These are phyloP conservation scores for Fusarium paranaense DNA, from an alignment of 2,329 filamentous ascomycete genomes.

Conservation along the genomic window DNA sequence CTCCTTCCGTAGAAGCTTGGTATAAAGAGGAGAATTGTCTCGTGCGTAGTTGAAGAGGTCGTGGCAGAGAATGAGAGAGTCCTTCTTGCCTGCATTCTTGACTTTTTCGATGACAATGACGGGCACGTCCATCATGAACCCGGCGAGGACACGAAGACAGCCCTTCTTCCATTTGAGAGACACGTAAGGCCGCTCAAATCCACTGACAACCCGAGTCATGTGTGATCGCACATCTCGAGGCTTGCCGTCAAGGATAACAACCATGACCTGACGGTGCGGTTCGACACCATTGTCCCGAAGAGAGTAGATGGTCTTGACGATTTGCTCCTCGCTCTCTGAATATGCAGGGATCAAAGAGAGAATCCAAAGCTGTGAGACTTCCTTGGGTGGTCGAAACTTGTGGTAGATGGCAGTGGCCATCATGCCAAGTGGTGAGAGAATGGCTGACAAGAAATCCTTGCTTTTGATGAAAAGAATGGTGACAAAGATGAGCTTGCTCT, in stretches of 20 bases:
- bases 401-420: neutral
- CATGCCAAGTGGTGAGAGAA: constrained; percentile 30
- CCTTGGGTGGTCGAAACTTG: constrained; percentile 9
- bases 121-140: constrained; percentile 38
- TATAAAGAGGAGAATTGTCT: constrained; percentile 31
- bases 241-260: constrained; percentile 33
- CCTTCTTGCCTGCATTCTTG: constrained; percentile 40
- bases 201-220: constrained; percentile 29
- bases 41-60: constrained; percentile 38
- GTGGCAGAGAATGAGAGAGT: constrained; percentile 34
- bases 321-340: constrained; percentile 40
- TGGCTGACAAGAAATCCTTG: constrained; percentile 36
- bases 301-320: constrained; percentile 39
- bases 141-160: constrained; percentile 23
- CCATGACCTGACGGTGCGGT: constrained; percentile 39
- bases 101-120: constrained; percentile 40
- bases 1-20: constrained; percentile 31
- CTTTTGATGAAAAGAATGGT: constrained; percentile 36
- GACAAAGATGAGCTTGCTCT: constrained; percentile 30
- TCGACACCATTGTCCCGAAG: constrained; percentile 37
- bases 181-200: constrained; percentile 31
- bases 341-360: constrained; percentile 38
- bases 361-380: constrained; percentile 25
- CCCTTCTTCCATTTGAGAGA: constrained; percentile 39
- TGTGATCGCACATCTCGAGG: constrained; percentile 33